Base-by-base conservation (phyloP, 495 filamentous ascomycete genomes). In the Pseudoneurospora amorphoporcata region DNA sequence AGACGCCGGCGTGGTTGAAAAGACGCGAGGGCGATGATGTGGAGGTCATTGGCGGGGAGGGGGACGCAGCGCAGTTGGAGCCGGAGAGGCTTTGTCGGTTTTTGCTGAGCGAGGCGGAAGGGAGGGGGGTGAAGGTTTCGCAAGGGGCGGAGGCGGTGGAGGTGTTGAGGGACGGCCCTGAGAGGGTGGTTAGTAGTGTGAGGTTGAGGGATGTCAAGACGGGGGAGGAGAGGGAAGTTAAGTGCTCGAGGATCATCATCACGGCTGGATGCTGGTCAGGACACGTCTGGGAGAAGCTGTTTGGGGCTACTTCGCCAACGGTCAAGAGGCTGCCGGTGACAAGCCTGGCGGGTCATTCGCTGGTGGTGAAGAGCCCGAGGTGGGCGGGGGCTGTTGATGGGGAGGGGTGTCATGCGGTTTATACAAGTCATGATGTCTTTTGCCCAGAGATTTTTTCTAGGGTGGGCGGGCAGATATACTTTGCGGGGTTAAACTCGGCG, bases 391-490 rank as follows among this genome's bases (percentile, higher is more conserved):
- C 76, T 32, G 69, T 73, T 4, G 77, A 81, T 38, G 80, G 42
- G 41, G 75, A 79, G 1, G 76, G 78, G 12, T 93, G 91, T 77
- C 89, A 94, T 77, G 90, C 92, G 2, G 79, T 94, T 5, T 94
- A 92, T 80, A 90, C 90, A 0, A 88, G 88, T 4, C 70, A 77
- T 69, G 83, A 83, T 37, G 88, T 85, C 0, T 93, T 90, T 80
- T 88, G 87, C 10, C 92, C 92, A 0, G 92, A 95, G 81, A 82
- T 93, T 8, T 94, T 93, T 79, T 88, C 88, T 4, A 84, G 92
- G 7, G 72, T 86, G 4, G 86, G 87, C 3, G 88, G 86, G 0
- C 86, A 93, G 69, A 88, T 94, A 16, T 94, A 93, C 76, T 81
- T 95, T 73, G 91, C 90, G 0, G 92, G 92, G 0, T 76, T 94